Conservation (phyloP, 1,284 basidiomycete species). For the Ustilago tritici region DNA sequence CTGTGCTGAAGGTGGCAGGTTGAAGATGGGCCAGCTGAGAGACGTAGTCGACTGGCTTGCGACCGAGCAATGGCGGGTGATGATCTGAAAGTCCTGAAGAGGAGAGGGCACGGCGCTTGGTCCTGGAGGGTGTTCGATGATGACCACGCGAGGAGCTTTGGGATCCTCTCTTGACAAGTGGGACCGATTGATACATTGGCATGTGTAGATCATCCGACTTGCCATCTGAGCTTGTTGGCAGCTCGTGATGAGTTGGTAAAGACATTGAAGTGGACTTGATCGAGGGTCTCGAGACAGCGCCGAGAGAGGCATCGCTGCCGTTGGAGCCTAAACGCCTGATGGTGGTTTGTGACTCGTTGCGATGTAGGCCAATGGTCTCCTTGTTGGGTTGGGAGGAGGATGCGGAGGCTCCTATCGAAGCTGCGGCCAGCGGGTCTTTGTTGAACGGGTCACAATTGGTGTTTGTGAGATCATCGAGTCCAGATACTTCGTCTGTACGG, state of each 20-base stretch:
- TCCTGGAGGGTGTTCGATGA: slow-evolving; percentile 88
- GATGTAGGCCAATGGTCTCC: slow-evolving; percentile 55
- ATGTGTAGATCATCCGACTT: slow-evolving; percentile 18
- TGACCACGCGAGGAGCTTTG: slow-evolving; percentile 65
- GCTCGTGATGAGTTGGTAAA: slow-evolving; percentile 58
- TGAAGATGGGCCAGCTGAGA: slow-evolving; percentile 78
- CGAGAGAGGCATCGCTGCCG: slow-evolving; percentile 52
- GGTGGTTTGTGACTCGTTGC: slow-evolving; percentile 71
- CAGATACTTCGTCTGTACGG: slow-evolving; percentile 20
- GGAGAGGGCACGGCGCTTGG: slow-evolving; percentile 88
- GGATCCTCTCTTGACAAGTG: slow-evolving; percentile 46
- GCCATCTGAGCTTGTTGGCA: slow-evolving; percentile 20
- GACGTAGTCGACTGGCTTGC: slow-evolving; percentile 74
- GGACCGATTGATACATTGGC: slow-evolving; percentile 34
- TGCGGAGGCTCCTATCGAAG: not conserved
- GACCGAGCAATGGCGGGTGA: slow-evolving; percentile 47
- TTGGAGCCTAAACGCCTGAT: slow-evolving; percentile 66
- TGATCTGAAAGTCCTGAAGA: slow-evolving; percentile 68
- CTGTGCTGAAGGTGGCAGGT: slow-evolving; percentile 85
- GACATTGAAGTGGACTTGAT: slow-evolving; percentile 37
- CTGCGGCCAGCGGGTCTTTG: not conserved
- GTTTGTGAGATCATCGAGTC: not conserved
- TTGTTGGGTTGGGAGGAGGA: slow-evolving; percentile 25
- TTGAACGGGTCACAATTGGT: not conserved
- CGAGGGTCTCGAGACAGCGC: slow-evolving; percentile 18